These are phyloP conservation scores for Botrytis porri DNA, from an alignment of 2,329 filamentous ascomycete genomes.

Conservation along the genomic window DNA sequence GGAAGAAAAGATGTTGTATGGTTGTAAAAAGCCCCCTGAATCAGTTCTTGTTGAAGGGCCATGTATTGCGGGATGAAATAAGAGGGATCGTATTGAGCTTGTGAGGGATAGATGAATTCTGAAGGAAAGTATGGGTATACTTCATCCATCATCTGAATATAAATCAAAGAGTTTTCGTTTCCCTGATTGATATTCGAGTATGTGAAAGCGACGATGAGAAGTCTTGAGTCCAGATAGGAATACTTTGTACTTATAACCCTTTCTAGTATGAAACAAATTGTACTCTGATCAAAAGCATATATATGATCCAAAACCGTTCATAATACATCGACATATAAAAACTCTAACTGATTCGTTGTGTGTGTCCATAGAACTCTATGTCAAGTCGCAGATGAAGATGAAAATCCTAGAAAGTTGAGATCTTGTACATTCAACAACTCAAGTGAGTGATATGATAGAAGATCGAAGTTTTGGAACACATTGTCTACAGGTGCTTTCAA, in stretches of 20 bases:
- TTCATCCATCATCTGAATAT: not conserved
- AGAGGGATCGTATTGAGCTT: not conserved
- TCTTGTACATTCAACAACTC: too few species aligned
- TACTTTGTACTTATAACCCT: not conserved
- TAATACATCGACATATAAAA: too few species aligned
- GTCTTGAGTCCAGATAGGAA: not conserved
- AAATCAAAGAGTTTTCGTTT: not conserved
- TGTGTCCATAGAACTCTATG: too few species aligned
- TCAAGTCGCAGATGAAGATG: too few species aligned
- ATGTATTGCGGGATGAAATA: not conserved
- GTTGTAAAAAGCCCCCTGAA: not conserved
- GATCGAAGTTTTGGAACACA: too few species aligned
- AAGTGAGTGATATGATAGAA: too few species aligned
- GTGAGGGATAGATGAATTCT: not conserved
- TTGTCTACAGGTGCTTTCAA: too few species aligned
- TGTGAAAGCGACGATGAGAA: not conserved
- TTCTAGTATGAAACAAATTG: not conserved
- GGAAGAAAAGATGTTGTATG: not conserved
- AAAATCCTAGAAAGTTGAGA: too few species aligned
- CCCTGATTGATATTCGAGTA: not conserved
- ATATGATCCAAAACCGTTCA: too few species aligned
- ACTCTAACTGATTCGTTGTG: too few species aligned
- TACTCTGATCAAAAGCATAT: not conserved
- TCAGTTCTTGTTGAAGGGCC: not conserved
- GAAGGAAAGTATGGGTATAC: not conserved